A percentile compares a stretch with the other conserved stretches of the same genome.
phyloP scores from a whole-genome alignment of 164 flowering plant species.

The Tinospora cordifolia region DNA sequence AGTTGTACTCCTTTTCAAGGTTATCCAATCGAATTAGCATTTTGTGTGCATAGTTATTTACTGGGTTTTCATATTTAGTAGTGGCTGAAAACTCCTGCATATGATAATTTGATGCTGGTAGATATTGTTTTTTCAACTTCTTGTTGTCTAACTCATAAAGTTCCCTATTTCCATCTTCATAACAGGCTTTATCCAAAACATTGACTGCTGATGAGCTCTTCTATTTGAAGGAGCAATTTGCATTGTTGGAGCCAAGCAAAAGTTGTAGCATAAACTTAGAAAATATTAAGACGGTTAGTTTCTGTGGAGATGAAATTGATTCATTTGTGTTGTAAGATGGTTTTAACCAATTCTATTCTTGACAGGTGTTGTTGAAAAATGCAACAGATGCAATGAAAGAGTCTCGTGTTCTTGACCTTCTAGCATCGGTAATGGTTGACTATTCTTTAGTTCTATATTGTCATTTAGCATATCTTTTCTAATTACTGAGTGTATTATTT shows the following conservation, averaged over 20 bases:
- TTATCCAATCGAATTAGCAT: too few species aligned
- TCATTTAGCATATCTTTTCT: neutral
- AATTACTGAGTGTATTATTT: slow-evolving; percentile 6
- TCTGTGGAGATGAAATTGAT: neutral
- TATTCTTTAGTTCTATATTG: slow-evolving; percentile 2
- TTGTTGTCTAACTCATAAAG: neutral
- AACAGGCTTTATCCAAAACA: slow-evolving; percentile 78
- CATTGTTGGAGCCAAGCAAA: slow-evolving; percentile 58
- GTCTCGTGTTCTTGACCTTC: slow-evolving; percentile 64
- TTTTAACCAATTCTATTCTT: slow-evolving; percentile 16
- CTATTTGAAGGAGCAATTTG: slow-evolving; percentile 73
- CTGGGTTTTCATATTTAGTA: neutral
- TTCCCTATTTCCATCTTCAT: slow-evolving; percentile 9
- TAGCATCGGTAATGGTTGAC: slow-evolving; percentile 46
- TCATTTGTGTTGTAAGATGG: neutral
- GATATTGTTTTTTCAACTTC: neutral
- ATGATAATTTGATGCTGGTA: neutral
- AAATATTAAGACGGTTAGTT: slow-evolving; percentile 50
- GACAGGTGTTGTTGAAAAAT: slow-evolving; percentile 66
- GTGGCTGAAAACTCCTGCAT: neutral
- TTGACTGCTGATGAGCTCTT: slow-evolving; percentile 65
- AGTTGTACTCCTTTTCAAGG: too few species aligned
- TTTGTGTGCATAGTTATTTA: neutral
- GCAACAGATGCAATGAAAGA: slow-evolving; percentile 96
- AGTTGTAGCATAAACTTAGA: slow-evolving; percentile 58